Percentiles rank a stretch among this genome's conserved stretches.
These are phyloP conservation scores for Picochlorum sp. DNA, from an alignment of 139 green algal species.

Conservation along the genomic window DNA sequence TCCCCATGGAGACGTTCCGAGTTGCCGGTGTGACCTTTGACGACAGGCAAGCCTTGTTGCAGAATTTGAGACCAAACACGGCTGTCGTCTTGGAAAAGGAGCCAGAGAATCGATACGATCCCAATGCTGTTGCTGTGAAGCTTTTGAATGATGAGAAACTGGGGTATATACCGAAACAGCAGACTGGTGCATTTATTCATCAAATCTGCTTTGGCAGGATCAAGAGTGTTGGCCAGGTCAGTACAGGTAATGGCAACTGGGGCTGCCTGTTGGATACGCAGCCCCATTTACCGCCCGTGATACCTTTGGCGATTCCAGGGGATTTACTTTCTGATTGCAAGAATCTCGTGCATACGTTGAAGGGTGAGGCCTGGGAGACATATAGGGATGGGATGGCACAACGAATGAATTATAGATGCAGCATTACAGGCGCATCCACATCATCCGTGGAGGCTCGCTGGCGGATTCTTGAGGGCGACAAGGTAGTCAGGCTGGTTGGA, in stretches of 20 bases:
- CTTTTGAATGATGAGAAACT: slow-evolving; percentile 22
- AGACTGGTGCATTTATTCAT: slow-evolving; percentile 22
- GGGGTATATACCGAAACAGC: slow-evolving; percentile 38
- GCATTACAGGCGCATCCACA: slow-evolving; percentile 5
- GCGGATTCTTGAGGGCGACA: neutral
- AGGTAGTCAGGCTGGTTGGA: slow-evolving; percentile 10
- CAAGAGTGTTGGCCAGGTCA: neutral
- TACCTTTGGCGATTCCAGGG: neutral
- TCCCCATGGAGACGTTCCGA: slow-evolving; percentile 10
- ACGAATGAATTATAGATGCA: neutral
- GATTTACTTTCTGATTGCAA: neutral
- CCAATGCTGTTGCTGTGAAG: slow-evolving; percentile 34
- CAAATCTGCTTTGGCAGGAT: slow-evolving; percentile 22
- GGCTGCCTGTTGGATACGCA: neutral
- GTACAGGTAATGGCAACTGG: neutral
- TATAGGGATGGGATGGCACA: neutral
- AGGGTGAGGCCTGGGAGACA: slow-evolving; percentile 4
- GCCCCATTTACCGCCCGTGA: neutral
- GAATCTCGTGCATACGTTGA: neutral
- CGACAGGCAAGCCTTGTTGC: slow-evolving; percentile 23
- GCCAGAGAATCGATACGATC: slow-evolving; percentile 35
- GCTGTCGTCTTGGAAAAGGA: slow-evolving; percentile 31
- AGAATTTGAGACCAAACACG: slow-evolving; percentile 20
- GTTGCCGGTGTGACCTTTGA: slow-evolving; percentile 43
- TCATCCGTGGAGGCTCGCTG: slow-evolving; percentile 1